phyloP scores from a whole-genome alignment of 208 protist genomes.

The Naegleria gruberi region DNA sequence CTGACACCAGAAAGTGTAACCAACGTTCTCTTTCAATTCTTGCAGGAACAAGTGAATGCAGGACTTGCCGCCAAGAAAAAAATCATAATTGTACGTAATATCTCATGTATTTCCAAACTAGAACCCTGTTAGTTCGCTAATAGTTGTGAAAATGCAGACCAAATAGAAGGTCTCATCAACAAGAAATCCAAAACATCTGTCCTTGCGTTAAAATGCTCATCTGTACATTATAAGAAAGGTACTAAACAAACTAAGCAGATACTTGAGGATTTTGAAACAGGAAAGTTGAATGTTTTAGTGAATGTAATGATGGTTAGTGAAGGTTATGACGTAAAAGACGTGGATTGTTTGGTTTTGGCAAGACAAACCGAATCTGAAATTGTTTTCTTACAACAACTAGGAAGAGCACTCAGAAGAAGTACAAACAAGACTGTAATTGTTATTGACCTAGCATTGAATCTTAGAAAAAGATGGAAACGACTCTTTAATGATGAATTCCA shows the following conservation, averaged over 20 bases:
- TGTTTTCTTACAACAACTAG: slow-evolving; percentile 32
- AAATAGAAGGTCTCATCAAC: not conserved
- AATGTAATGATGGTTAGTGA: slow-evolving; percentile 34
- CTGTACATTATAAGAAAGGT: not conserved
- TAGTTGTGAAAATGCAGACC: not conserved
- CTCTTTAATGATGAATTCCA: slow-evolving; percentile 16
- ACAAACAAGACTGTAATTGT: not conserved
- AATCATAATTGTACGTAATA: not conserved
- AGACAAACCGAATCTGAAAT: slow-evolving; percentile 30
- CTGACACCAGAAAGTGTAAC: not conserved
- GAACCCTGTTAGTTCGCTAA: not conserved
- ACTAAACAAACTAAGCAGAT: not conserved
- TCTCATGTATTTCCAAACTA: too few relatives aligned
- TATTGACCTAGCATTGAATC: slow-evolving; percentile 31
- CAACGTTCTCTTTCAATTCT: not conserved
- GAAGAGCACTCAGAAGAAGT: slow-evolving; percentile 17
- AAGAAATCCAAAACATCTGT: too few relatives aligned
- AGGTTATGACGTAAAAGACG: slow-evolving; percentile 26
- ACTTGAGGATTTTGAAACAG: not conserved
- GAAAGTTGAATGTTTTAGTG: slow-evolving; percentile 1
- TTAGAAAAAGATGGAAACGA: slow-evolving; percentile 12
- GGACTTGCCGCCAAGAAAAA: not conserved
- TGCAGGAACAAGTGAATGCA: not conserved
- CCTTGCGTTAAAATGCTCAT: not conserved
- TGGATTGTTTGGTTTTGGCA: slow-evolving; percentile 35